These are phyloP conservation scores for Ceratobasidium sp. DNA, from an alignment of 1,284 basidiomycete species.

Conservation along the genomic window DNA sequence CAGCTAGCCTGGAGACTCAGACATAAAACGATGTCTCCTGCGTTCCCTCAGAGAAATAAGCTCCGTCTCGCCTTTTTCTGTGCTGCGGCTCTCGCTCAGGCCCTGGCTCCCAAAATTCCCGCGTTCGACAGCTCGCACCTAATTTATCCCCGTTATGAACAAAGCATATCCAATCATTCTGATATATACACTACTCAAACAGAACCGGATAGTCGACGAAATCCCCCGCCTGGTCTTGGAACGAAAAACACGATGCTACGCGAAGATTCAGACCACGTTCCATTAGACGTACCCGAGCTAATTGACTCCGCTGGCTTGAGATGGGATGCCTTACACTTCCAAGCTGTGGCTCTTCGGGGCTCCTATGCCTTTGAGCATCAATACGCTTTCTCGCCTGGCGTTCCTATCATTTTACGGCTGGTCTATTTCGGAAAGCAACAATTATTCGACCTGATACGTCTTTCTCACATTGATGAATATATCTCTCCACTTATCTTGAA, in stretches of 20 bases:
- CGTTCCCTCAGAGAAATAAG: neutral
- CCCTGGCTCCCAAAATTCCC: conserved; percentile 5
- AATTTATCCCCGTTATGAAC: neutral
- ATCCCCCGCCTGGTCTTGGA: neutral
- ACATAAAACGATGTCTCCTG: neutral
- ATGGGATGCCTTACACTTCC: conserved; percentile 91
- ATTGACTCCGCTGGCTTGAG: conserved; percentile 57
- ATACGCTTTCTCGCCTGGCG: conserved; percentile 87
- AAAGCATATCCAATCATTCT: too few species aligned
- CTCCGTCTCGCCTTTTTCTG: conserved; percentile 9
- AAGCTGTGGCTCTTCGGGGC: conserved; percentile 62
- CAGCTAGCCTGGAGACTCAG: too few species aligned
- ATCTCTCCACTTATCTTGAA: too few species aligned
- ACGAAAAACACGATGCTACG: neutral
- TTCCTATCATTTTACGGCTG: conserved; percentile 62
- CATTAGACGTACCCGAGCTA: neutral
- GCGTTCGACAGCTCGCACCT: conserved; percentile 30
- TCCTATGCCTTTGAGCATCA: conserved; percentile 82
- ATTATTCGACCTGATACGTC: too few species aligned
- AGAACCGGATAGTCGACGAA: neutral
- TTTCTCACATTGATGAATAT: too few species aligned
- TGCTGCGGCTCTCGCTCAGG: neutral
- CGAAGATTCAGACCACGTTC: too few species aligned
- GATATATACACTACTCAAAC: neutral
- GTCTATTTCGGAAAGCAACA: conserved; percentile 34